Base-by-base conservation (phyloP, 805 yeast species). In the Lipomyces kockii region DNA sequence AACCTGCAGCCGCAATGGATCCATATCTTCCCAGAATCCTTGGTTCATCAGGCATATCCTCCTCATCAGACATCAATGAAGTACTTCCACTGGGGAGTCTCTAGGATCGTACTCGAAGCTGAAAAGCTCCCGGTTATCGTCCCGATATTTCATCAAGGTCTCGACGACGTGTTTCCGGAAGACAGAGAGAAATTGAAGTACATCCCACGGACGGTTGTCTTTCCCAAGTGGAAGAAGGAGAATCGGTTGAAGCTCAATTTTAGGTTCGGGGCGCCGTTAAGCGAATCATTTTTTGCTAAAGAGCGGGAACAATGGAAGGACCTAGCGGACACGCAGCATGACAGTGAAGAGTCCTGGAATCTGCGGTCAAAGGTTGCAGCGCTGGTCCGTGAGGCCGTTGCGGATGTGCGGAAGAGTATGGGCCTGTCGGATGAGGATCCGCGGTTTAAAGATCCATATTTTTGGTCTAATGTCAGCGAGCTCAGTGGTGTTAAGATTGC, bases 21-120 rank as follows among this genome's bases (percentile, higher is more conserved):
- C 66, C 98, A 94, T 76, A 86, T 92, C 3, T 94, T 91, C 78
- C 99, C 99, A 0, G 99, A 94, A 77, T 97, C 97, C 0, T 91
- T 89, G 76, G 98, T 94, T 3, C 84, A 94, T 62, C 99, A 95
- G 77, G 78, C 80, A 2, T 84, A 87, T 68, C 87, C 89, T 46
- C 97, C 97, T 0, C 87, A 86, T 76, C 82, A 84, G 60, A 90
- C 91, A 72, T 92, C 98, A 2, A 91, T 95, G 95, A 82, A 97
- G 70, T 94, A 91, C 78, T 94, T 95, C 82, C 89, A 91, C 76
- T 94, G 98, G 98, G 99, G 99, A 0, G 87, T 92, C 0, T 86
- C 97, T 1, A 83, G 99, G 72, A 76, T 93, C 72, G 83, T 95
- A 4, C 79, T 95, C 64, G 99, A 94, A 77, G 82, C 96, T 9